phyloP scores from a whole-genome alignment of 1,139 yeast species.

The Scheffersomyces lignicola region DNA sequence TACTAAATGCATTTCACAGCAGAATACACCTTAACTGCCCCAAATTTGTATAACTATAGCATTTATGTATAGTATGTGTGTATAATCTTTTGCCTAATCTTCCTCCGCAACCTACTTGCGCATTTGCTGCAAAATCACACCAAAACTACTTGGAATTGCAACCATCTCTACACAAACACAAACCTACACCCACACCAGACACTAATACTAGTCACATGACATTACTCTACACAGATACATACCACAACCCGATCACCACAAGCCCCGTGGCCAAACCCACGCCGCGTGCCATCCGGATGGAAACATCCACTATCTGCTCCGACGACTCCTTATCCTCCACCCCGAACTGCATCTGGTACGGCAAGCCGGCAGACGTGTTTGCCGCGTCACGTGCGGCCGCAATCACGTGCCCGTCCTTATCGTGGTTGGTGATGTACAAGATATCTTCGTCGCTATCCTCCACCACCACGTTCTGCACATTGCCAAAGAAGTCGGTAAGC shows the following conservation, averaged over 20 bases:
- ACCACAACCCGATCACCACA: slow-evolving; percentile 23
- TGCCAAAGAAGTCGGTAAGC: slow-evolving; percentile 93
- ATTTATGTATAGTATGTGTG: no score
- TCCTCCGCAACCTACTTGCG: not conserved
- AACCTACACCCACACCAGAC: not conserved
- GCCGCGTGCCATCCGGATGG: slow-evolving; percentile 15
- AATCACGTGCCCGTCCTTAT: slow-evolving; percentile 18
- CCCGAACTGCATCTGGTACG: slow-evolving; percentile 13
- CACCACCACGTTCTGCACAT: slow-evolving; percentile 78
- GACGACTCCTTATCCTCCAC: slow-evolving; percentile 14
- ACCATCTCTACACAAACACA: not conserved
- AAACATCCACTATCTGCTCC: slow-evolving; percentile 13
- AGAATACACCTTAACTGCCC: no score
- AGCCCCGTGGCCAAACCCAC: slow-evolving; percentile 18
- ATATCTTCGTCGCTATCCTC: slow-evolving; percentile 51
- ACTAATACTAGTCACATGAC: no score
- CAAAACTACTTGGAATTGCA: no score
- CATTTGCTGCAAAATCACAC: no score
- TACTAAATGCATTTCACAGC: no score
- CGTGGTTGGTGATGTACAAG: slow-evolving; percentile 32
- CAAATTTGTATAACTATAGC: no score
- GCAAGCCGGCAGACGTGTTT: no score
- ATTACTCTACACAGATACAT: slow-evolving; percentile 14
- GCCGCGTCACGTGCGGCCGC: no score
- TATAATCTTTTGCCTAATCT: no score